Evolutionary conservation across 306 rosid genomes (phyloP).

Genomic region (Hippophae gyantsensis): DNA sequence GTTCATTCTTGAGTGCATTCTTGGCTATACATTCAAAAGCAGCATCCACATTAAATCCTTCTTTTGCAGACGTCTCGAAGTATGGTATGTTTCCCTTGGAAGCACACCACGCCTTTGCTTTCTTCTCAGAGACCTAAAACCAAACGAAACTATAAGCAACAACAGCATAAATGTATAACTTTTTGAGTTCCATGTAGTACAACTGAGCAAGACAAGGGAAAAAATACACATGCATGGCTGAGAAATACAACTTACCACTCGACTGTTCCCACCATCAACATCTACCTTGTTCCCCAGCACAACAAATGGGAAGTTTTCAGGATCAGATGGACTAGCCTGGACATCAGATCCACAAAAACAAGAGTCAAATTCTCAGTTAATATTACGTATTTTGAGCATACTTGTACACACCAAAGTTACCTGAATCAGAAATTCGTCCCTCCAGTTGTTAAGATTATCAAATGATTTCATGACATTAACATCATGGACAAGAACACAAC

Average conservation of each 20-base stretch:
- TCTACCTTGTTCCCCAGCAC: slow-evolving; percentile 98
- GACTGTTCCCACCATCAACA: slow-evolving; percentile 93
- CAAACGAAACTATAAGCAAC: slow-evolving; percentile 8
- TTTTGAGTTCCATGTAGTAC: not conserved
- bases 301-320: slow-evolving; percentile 95
- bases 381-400: slow-evolving; percentile 1
- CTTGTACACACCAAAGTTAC: slow-evolving; percentile 21
- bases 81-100: slow-evolving; percentile 97
- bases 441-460: slow-evolving; percentile 95
- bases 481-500: slow-evolving; percentile 97
- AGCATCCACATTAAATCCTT: slow-evolving; percentile 94
- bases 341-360: slow-evolving; percentile 21
- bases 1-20: slow-evolving; percentile 98
- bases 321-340: slow-evolving; percentile 99
- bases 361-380: not conserved
- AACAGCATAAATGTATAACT: slow-evolving; percentile 4
- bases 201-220: not conserved
- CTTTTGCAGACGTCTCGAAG: slow-evolving; percentile 98
- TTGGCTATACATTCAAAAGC: slow-evolving; percentile 97
- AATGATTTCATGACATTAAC: slow-evolving; percentile 96
- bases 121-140: slow-evolving; percentile 89
- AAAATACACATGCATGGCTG: not conserved
- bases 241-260: slow-evolving; percentile 63
- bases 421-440: slow-evolving; percentile 98
- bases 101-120: slow-evolving; percentile 99